These are phyloP conservation scores for Trypanosoma grayi DNA, from an alignment of 208 protist species.

Conservation along the genomic window DNA sequence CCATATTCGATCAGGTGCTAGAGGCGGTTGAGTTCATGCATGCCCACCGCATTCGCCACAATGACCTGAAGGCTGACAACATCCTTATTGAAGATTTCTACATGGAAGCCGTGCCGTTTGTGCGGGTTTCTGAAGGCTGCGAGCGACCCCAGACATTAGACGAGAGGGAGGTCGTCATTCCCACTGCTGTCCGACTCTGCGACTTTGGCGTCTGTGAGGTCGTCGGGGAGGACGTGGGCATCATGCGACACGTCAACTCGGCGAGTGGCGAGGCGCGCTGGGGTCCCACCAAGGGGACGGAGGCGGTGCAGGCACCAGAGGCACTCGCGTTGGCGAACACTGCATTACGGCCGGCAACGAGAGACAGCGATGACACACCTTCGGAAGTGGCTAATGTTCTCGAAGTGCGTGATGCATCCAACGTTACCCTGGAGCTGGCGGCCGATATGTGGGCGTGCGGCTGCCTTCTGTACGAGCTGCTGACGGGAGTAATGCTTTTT, in stretches of 20 bases:
- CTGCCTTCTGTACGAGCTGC: slow-evolving; percentile 81
- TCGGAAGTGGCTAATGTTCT: not conserved
- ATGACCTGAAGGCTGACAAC: slow-evolving; percentile 80
- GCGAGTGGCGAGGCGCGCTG: slow-evolving; percentile 47
- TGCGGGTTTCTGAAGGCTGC: not conserved
- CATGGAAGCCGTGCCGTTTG: not conserved
- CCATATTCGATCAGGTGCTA: slow-evolving; percentile 67
- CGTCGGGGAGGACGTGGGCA: slow-evolving; percentile 53
- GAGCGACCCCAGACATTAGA: not conserved
- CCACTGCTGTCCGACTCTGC: slow-evolving; percentile 48
- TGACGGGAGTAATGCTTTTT: slow-evolving; percentile 82
- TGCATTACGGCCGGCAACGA: not conserved
- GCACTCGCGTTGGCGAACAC: slow-evolving; percentile 26
- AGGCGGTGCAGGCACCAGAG: slow-evolving; percentile 83
- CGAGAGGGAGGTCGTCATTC: slow-evolving; percentile 22
- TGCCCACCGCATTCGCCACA: slow-evolving; percentile 56
- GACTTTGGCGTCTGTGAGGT: slow-evolving; percentile 83
- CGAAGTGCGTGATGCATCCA: not conserved
- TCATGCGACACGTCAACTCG: slow-evolving; percentile 39
- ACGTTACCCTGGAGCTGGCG: slow-evolving; percentile 40
- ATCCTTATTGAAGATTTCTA: slow-evolving; percentile 47
- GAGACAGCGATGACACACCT: slow-evolving; percentile 1
- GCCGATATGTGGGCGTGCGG: slow-evolving; percentile 84
- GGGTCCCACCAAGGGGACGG: slow-evolving; percentile 63
- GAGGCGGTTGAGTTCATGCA: slow-evolving; percentile 65